These are phyloP conservation scores for Melanopsichium pennsylvanicum DNA, from an alignment of 1,284 basidiomycete genomes.

Conservation along the genomic window DNA sequence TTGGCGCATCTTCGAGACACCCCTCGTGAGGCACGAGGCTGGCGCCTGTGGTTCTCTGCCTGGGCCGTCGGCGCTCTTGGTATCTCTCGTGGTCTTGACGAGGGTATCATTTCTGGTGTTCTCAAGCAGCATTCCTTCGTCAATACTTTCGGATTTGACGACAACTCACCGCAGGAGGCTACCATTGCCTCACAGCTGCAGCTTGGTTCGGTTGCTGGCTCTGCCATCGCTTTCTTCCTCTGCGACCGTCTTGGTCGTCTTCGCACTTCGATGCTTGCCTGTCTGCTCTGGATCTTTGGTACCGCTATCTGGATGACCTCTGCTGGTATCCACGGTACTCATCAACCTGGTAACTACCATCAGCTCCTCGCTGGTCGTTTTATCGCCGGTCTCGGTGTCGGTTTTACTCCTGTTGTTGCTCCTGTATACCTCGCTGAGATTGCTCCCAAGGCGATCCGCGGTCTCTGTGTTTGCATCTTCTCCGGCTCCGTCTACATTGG, in stretches of 20 bases:
- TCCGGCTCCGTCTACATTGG: slow-evolving; percentile 42
- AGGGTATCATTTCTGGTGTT: slow-evolving; percentile 47
- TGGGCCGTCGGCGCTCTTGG: slow-evolving; percentile 45
- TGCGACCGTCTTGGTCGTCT: slow-evolving; percentile 46
- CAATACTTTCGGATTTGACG: slow-evolving; percentile 37
- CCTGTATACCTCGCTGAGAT: slow-evolving; percentile 49
- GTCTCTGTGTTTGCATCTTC: slow-evolving; percentile 44
- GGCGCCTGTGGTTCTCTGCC: slow-evolving; percentile 39
- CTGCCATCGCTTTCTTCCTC: slow-evolving; percentile 52
- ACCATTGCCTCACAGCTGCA: slow-evolving; percentile 51
- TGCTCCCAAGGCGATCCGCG: slow-evolving; percentile 44
- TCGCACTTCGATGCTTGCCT: slow-evolving; percentile 44
- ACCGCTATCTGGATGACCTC: slow-evolving; percentile 53
- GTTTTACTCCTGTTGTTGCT: slow-evolving; percentile 44
- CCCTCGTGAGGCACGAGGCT: slow-evolving; percentile 37
- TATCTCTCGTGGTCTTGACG: slow-evolving; percentile 49
- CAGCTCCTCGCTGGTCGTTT: slow-evolving; percentile 52
- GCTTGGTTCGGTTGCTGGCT: slow-evolving; percentile 45
- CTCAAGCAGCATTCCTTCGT: slow-evolving; percentile 43
- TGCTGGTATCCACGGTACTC: slow-evolving; percentile 24
- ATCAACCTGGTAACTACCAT: slow-evolving; percentile 30
- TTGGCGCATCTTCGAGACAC: slow-evolving; percentile 39
- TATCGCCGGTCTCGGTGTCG: slow-evolving; percentile 51
- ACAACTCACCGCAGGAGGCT: slow-evolving; percentile 39
- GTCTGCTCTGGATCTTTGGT: slow-evolving; percentile 50